Evolutionary conservation across 257 asterid species (phyloP).

Genomic region (Primulina tabacum): DNA sequence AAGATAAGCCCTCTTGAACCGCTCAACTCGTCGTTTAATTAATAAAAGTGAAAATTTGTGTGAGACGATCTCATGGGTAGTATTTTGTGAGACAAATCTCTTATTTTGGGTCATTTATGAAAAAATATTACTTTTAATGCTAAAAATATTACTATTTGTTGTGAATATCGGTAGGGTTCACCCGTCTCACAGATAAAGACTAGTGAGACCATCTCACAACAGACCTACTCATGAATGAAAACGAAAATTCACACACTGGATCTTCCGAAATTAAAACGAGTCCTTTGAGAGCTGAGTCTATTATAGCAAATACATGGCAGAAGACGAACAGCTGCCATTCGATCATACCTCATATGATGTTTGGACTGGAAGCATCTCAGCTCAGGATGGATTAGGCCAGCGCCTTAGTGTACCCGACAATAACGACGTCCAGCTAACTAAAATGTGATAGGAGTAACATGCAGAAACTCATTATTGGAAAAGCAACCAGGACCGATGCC

Average conservation of each 20-base stretch:
- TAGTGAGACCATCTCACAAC: too few species aligned
- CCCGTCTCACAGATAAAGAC: too few species aligned
- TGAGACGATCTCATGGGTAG: too few species aligned
- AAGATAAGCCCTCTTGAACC: background rate
- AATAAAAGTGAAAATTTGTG: too few species aligned
- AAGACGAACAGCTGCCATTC: slow-evolving; percentile 6
- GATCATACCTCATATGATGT: slow-evolving; percentile 8
- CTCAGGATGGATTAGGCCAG: slow-evolving; percentile 1
- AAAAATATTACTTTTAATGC: too few species aligned
- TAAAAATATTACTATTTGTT: too few species aligned
- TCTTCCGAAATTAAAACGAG: background rate
- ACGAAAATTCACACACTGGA: background rate
- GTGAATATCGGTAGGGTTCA: too few species aligned
- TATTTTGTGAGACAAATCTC: too few species aligned
- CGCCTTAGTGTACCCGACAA: slow-evolving; percentile 23
- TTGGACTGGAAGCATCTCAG: slow-evolving; percentile 2
- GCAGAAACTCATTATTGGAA: slow-evolving; percentile 56
- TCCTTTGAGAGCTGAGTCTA: background rate
- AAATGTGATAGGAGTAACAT: slow-evolving; percentile 45
- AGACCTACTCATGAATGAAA: too few species aligned
- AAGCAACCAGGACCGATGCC: slow-evolving; percentile 68
- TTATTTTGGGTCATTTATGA: too few species aligned
- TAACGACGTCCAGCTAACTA: slow-evolving; percentile 34
- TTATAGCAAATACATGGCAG: background rate
- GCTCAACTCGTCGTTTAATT: background rate